A percentile compares a stretch with the other conserved stretches of the same genome.
Conservation (phyloP, 371 early-diverging fungal species). For the Cokeromyces recurvatus region DNA sequence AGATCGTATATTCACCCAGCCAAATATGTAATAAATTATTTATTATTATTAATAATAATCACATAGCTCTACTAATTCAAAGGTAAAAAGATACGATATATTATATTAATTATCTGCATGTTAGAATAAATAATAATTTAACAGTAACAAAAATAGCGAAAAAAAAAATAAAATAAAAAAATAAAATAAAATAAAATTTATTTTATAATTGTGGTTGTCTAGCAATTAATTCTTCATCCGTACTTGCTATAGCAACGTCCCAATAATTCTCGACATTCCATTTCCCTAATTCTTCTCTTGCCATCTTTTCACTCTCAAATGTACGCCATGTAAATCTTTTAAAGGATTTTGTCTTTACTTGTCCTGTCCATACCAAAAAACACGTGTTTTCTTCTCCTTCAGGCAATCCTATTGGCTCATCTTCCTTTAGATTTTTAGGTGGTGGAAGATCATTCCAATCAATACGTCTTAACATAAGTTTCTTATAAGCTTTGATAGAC, state of each 20-base stretch:
- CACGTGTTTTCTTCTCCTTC: conserved; percentile 72
- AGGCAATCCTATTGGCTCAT: conserved; percentile 10
- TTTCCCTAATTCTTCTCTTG: conserved; percentile 65
- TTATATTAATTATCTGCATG: too few relatives aligned
- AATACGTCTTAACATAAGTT: conserved; percentile 93
- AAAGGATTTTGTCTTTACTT: conserved; percentile 72
- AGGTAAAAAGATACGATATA: too few relatives aligned
- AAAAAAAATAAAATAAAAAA: too few relatives aligned
- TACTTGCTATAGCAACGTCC: conserved; percentile 62
- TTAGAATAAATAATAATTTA: too few relatives aligned
- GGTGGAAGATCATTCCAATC: conserved; percentile 75
- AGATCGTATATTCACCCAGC: too few relatives aligned
- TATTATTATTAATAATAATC: too few relatives aligned
- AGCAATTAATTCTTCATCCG: conserved; percentile 36
- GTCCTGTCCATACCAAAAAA: conserved; percentile 90
- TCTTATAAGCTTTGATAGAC: conserved; percentile 86
- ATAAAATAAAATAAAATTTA: too few relatives aligned
- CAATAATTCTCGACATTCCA: conserved; percentile 77
- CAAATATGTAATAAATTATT: too few relatives aligned
- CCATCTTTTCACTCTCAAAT: conserved; percentile 74
- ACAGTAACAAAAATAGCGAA: too few relatives aligned
- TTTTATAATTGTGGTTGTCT: conserved; percentile 31
- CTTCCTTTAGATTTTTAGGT: conserved; percentile 38
- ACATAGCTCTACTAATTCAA: too few relatives aligned
- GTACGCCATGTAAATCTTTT: conserved; percentile 68